Conservation (phyloP, 163 green algal species). For the Smithsoniella earleae region DNA sequence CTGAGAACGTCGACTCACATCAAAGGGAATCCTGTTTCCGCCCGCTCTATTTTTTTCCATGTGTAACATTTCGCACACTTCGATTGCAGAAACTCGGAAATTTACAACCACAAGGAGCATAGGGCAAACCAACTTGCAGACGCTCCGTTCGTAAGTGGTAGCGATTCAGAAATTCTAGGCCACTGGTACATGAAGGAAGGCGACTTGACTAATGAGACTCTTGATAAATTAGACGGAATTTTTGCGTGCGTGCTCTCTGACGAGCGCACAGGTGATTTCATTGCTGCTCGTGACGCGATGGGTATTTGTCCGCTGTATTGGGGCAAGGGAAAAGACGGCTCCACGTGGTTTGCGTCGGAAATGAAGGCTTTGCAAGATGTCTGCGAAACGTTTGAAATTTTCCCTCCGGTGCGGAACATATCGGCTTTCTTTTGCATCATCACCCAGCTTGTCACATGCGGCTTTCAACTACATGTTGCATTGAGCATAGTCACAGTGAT, state of each 20-base stretch:
- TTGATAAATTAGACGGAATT: constrained; percentile 69
- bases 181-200: constrained; percentile 58
- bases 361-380: constrained; percentile 86
- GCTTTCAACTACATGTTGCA: no score
- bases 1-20: not conserved
- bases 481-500: no score
- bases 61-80: not conserved
- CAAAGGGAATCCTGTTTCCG: not conserved
- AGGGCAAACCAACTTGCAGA: constrained; percentile 39
- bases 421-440: no score
- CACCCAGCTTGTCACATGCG: constrained; percentile 29
- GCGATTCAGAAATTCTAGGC: constrained; percentile 52
- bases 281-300: constrained; percentile 75
- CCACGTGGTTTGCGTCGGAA: constrained; percentile 79
- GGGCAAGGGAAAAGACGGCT: constrained; percentile 70
- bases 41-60: not conserved
- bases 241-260: constrained; percentile 76
- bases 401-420: constrained; percentile 50
- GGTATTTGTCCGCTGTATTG: constrained; percentile 92
- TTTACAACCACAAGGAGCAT: constrained; percentile 69
- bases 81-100: constrained; percentile 68
- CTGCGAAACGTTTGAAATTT: constrained; percentile 57
- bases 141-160: constrained; percentile 43
- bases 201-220: constrained; percentile 51
- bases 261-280: constrained; percentile 51